Evolutionary conservation across 768 basidiomycete species (phyloP).

Genomic region (Pleurotus salmoneostramineus): DNA sequence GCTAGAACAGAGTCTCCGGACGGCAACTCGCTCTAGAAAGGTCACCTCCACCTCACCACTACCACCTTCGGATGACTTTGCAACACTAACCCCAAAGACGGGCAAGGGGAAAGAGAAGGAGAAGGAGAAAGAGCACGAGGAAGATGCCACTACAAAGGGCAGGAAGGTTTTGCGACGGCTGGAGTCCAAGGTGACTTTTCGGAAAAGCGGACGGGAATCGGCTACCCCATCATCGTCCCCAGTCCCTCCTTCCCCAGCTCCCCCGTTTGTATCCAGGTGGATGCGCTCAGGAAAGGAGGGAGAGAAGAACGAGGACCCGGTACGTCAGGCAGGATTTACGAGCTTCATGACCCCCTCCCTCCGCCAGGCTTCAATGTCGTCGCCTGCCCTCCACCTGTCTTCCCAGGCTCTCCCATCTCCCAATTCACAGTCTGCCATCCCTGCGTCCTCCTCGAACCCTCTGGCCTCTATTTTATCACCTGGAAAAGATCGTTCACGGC

Average conservation of each 20-base stretch:
- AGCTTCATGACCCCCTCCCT: slow-evolving; percentile 65
- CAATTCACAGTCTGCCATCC: slow-evolving; percentile 43
- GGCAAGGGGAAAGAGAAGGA: slow-evolving; percentile 35
- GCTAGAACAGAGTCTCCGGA: slow-evolving; percentile 62
- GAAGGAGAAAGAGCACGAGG: slow-evolving; percentile 17
- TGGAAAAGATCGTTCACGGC: slow-evolving; percentile 37
- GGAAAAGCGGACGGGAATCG: slow-evolving; percentile 35
- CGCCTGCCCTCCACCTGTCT: slow-evolving; percentile 65
- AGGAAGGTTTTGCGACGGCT: slow-evolving; percentile 40
- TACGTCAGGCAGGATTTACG: slow-evolving; percentile 40
- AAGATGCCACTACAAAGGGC: background rate
- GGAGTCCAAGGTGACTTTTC: slow-evolving; percentile 50
- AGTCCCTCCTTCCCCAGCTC: slow-evolving; percentile 31
- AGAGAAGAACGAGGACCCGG: background rate
- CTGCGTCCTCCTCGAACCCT: slow-evolving; percentile 44
- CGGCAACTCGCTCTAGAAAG: slow-evolving; percentile 55
- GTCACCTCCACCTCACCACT: slow-evolving; percentile 21
- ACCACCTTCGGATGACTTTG: slow-evolving; percentile 36
- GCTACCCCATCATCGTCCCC: slow-evolving; percentile 28
- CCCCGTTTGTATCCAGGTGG: slow-evolving; percentile 1
- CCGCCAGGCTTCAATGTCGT: slow-evolving; percentile 69
- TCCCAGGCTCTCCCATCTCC: slow-evolving; percentile 53
- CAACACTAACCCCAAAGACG: slow-evolving; percentile 31
- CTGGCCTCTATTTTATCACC: slow-evolving; percentile 44
- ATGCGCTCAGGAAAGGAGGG: background rate